Base-by-base conservation (phyloP, 495 filamentous ascomycete species). In the Pseudevernia furfuracea region DNA sequence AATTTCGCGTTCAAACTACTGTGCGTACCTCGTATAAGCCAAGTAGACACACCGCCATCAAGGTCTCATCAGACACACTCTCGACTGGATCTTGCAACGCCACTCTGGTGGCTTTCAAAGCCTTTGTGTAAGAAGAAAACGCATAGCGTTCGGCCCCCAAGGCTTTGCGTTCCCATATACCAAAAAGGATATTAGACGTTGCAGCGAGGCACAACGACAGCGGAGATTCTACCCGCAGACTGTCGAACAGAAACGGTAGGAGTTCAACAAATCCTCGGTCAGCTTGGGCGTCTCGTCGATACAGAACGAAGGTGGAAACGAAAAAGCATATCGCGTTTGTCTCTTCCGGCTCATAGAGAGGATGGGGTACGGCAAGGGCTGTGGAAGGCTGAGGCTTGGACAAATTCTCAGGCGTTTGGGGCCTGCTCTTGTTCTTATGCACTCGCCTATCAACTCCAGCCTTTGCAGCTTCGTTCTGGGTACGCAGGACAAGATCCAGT, bases 31-130 rank as follows among this genome's bases (percentile, higher is more conserved):
- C 66, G 32, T 68, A 68, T 5, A 66, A 64, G 15, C 66, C 63
- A 28, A 70, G 65, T 21, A 70, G 46, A 53, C 89, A 72, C 34
- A 88, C 80, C 0, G 85, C 77, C 32, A 84, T 80, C 28, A 89
- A 69, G n/a, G 83, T 81, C 37, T 79, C 75, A 65, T 88, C 83
- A n/a, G 80, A 70, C 64, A 76, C 68, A 59, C 75, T 73, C 49
- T 75, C 70, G n/a, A 76, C 68, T 36, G 80, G 78, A 32, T 80
- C 75, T 56, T 77, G 72, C 43, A 89, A 71, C 0, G 84, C 81
- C 7, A 74, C 60, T 59, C 85, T 81, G 1, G 82, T 83, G 30
- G 75, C 75, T 11, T 77, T 72, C 56, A 89, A 68, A 6, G 86
- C 84, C 61, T 75, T 75, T 4, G 74, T 68, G 64, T 70, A 75